Evolutionary conservation across 2,329 filamentous ascomycete genomes (phyloP).

Genomic region (Taxawa tesnikishii): DNA sequence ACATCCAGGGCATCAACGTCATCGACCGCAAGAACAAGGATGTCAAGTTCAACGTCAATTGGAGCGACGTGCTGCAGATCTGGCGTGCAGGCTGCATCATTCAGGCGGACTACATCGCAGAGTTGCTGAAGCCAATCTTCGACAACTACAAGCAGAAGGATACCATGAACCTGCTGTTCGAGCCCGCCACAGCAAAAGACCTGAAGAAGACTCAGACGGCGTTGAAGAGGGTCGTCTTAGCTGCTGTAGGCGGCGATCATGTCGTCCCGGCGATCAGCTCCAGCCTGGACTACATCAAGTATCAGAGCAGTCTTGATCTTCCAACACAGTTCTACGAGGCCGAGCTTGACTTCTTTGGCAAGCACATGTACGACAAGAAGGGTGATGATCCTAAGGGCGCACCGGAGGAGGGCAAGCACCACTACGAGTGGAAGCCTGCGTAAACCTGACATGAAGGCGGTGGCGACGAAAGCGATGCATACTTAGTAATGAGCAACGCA

Average conservation of each 20-base stretch:
- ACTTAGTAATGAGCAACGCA: neutral
- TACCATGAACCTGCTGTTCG: conserved; percentile 33
- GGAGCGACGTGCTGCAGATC: conserved; percentile 42
- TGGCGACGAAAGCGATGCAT: no score
- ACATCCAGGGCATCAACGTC: conserved; percentile 54
- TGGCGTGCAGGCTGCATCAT: conserved; percentile 65
- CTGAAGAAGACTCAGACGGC: conserved; percentile 37
- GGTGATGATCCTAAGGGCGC: conserved; percentile 37
- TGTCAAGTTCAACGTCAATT: conserved; percentile 48
- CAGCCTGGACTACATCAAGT: conserved; percentile 56
- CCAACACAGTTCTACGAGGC: conserved; percentile 61
- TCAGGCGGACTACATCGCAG: conserved; percentile 51
- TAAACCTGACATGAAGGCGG: conserved; percentile 10
- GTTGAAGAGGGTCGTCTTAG: conserved; percentile 45
- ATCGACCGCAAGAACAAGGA: conserved; percentile 46
- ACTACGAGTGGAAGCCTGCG: conserved; percentile 49
- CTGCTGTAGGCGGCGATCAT: conserved; percentile 43
- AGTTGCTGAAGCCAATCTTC: conserved; percentile 41
- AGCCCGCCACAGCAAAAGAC: conserved; percentile 39
- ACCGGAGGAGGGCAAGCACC: conserved; percentile 45
- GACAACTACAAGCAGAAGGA: conserved; percentile 19
- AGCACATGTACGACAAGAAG: conserved; percentile 51
- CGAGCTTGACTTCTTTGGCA: conserved; percentile 59
- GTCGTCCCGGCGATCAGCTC: conserved; percentile 49
- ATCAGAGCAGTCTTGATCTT: conserved; percentile 44